Evolutionary conservation across 108 stramenopile genomes (phyloP).

Genomic region (Cyclotella choctawhatcheeana): DNA sequence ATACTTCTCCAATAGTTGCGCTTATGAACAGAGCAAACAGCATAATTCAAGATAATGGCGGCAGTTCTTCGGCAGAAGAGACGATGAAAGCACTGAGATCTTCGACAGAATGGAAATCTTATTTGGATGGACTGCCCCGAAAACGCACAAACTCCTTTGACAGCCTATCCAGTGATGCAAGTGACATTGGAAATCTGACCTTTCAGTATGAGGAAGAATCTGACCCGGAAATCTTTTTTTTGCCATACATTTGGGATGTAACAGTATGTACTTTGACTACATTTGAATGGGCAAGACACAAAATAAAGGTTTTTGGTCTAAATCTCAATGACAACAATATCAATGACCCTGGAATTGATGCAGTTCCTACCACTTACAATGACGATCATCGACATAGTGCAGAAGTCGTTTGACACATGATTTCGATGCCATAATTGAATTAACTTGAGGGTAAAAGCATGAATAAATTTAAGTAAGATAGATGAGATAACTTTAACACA

Average conservation of each 20-base stretch:
- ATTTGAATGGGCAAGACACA: constrained; percentile 69
- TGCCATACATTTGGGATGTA: constrained; percentile 81
- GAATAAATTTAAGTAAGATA: no score
- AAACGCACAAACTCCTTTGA: constrained; percentile 28
- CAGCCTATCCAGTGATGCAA: constrained; percentile 37
- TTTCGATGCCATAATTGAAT: no score
- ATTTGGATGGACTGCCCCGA: not conserved
- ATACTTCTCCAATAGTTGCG: constrained; percentile 38
- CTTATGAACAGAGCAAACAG: constrained; percentile 48
- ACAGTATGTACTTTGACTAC: constrained; percentile 67
- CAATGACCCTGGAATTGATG: not conserved
- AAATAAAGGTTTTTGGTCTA: constrained; percentile 71
- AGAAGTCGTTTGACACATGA: constrained; percentile 4
- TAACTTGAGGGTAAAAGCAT: no score
- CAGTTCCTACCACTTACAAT: not conserved
- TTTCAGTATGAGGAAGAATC: constrained; percentile 87
- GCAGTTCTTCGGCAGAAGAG: constrained; percentile 59
- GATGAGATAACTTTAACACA: no score
- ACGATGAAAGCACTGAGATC: constrained; percentile 59
- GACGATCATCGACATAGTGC: not conserved
- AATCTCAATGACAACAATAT: constrained; percentile 15
- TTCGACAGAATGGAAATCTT: constrained; percentile 41
- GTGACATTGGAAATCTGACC: constrained; percentile 61
- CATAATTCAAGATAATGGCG: constrained; percentile 57
- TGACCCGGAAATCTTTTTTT: constrained; percentile 84